Evolutionary conservation across 2,329 filamentous ascomycete species (phyloP), one percentile per base, ranked within the genome.

Genomic region (Cladophialophora bantiana): DNA sequence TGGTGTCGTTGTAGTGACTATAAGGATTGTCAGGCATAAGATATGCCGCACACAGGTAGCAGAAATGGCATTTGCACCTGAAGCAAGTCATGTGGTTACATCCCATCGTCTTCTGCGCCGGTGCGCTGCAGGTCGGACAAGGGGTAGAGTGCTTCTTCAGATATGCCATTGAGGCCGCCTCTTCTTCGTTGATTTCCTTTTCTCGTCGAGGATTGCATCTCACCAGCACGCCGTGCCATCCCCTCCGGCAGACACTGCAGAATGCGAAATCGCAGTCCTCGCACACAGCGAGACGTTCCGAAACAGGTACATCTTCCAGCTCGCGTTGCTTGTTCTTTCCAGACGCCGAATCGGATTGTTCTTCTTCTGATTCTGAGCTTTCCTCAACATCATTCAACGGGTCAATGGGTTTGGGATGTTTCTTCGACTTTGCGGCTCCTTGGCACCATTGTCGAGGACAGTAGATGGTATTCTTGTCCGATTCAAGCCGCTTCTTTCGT

Each of bases 71-170:
- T 59, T 90, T 85, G 82, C 95, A 99, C 70, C 92, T 89, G 77
- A 90, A 92, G 79, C 94, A 97, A 58, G 90, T 91, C 93, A 98
- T 98, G 79, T 97, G 94, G 78, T 97, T 97, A 83, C 95, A 99
- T 45, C 95, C 95, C 75, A 92, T 89, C 1, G 90, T 92, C 83
- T 99, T 99, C 77, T 97, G 92, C 26, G 90, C 90, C 0, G 92
- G 92, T 0, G 90, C 89, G 35, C 84, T 88, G 80, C 95, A 99
- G 3, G 93, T 94, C 10, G 95, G 94, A 75, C 95, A 99, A 1
- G 91, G 89, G 10, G 93, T 93, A 0, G 94, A 96, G 80, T 97
- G 89, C 68, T 88, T 80, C 57, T 87, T 84, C 72, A 99, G 84
- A 76, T 96, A 99, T 65, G 95, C 91, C 70, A 95, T 84, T 2